A percentile compares a stretch with the other conserved stretches of the same genome.
Evolutionary conservation across 768 basidiomycete genomes (phyloP).

Genomic region (Epithele typhae): DNA sequence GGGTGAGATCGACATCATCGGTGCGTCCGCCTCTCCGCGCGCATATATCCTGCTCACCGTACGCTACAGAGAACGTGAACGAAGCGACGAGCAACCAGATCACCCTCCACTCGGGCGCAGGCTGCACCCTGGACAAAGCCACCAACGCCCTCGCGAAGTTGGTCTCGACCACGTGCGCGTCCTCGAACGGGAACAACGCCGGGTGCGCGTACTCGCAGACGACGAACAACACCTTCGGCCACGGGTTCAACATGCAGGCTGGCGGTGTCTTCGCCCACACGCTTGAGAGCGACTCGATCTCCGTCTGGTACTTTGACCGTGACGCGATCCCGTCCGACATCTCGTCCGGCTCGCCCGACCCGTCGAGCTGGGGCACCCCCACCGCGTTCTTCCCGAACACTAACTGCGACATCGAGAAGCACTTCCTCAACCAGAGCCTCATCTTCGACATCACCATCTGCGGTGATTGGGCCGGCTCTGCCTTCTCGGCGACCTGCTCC

Average conservation of each 20-base stretch:
- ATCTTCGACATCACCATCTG: conserved; percentile 40
- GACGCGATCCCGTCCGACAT: conserved; percentile 34
- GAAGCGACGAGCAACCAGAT: conserved; percentile 35
- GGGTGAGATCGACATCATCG: conserved; percentile 28
- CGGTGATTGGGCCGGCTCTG: conserved; percentile 40
- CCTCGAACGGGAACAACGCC: conserved; percentile 27
- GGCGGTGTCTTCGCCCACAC: conserved; percentile 44
- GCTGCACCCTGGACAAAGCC: conserved; percentile 32
- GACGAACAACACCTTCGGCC: conserved; percentile 34
- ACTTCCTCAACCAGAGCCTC: conserved; percentile 36
- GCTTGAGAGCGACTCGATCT: conserved; percentile 36
- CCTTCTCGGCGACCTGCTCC: conserved; percentile 30
- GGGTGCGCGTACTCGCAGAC: conserved; percentile 39
- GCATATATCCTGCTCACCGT: background rate
- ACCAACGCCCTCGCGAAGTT: conserved; percentile 26
- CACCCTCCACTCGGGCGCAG: conserved; percentile 37
- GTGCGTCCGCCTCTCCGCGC: conserved; percentile 9
- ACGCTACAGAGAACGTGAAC: conserved; percentile 39
- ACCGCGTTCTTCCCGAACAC: conserved; percentile 33
- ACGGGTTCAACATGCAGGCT: conserved; percentile 36
- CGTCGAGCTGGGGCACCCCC: conserved; percentile 38
- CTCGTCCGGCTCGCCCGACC: conserved; percentile 30
- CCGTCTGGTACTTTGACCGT: conserved; percentile 44
- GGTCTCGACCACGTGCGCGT: conserved; percentile 29
- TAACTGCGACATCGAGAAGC: conserved; percentile 30